These are phyloP conservation scores for Huntiella omanensis DNA, from an alignment of 2,329 filamentous ascomycete species.

Conservation along the genomic window DNA sequence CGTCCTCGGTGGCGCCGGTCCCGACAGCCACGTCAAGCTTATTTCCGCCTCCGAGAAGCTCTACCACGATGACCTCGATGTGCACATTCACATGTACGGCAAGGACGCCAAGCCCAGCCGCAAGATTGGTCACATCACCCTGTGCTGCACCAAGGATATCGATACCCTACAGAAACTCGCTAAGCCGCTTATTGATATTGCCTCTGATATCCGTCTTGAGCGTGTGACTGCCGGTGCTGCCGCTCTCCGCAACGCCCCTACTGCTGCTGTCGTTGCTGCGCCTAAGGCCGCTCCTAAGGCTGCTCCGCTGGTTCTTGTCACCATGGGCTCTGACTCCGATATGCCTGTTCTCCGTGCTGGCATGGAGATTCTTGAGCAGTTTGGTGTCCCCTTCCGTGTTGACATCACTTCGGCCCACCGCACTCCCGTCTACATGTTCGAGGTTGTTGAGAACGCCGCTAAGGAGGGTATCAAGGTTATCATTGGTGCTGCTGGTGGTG, in stretches of 20 bases:
- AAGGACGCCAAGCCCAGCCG: slow-evolving; percentile 73
- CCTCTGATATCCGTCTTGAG: slow-evolving; percentile 39
- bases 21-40: slow-evolving; percentile 40
- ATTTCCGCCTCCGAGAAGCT: slow-evolving; percentile 26
- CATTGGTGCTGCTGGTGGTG: slow-evolving; percentile 58
- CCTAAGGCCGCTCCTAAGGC: slow-evolving; percentile 5
- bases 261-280: slow-evolving; percentile 8
- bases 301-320: slow-evolving; percentile 43
- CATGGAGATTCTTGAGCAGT: slow-evolving; percentile 46
- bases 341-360: slow-evolving; percentile 47
- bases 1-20: slow-evolving; percentile 50
- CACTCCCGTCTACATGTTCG: slow-evolving; percentile 50
- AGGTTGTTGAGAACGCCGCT: slow-evolving; percentile 44
- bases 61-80: slow-evolving; percentile 27
- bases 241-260: slow-evolving; percentile 18
- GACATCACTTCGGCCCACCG: slow-evolving; percentile 68
- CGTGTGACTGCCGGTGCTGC: slow-evolving; percentile 25
- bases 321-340: slow-evolving; percentile 72
- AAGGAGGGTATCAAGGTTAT: slow-evolving; percentile 51
- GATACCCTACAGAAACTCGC: slow-evolving; percentile 40
- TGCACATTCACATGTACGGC: slow-evolving; percentile 71
- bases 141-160: slow-evolving; percentile 49
- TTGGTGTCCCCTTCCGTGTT: slow-evolving; percentile 52
- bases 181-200: slow-evolving; percentile 48
- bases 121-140: slow-evolving; percentile 89